A percentile compares a stretch with the other conserved stretches of the same genome.
These are phyloP conservation scores for Aspergillus thermomutatus DNA, from an alignment of 2,329 filamentous ascomycete species.

Conservation along the genomic window DNA sequence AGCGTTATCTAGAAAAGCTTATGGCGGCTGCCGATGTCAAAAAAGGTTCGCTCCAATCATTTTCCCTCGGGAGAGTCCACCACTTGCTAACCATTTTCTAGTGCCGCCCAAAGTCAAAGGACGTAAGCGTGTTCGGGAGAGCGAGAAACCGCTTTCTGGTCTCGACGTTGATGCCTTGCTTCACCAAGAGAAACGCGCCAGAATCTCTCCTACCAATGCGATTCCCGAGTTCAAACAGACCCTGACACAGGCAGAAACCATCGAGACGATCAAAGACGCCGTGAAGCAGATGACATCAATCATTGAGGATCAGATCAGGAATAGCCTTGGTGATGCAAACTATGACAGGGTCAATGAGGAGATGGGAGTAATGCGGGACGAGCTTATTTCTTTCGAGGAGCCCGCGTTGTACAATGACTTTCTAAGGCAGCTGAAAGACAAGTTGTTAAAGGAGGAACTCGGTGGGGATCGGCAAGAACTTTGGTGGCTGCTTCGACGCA, in stretches of 20 bases:
- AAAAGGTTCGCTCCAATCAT: slow-evolving; percentile 55
- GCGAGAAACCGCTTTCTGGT: slow-evolving; percentile 80
- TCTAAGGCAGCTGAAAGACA: slow-evolving; percentile 66
- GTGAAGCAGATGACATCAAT: slow-evolving; percentile 72
- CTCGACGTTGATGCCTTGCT: slow-evolving; percentile 82
- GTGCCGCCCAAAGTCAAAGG: slow-evolving; percentile 78
- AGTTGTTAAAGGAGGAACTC: slow-evolving; percentile 65
- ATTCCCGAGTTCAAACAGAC: slow-evolving; percentile 88
- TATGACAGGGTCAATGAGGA: slow-evolving; percentile 75
- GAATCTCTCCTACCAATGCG: slow-evolving; percentile 67
- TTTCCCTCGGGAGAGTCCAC: neutral
- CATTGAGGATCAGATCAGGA: slow-evolving; percentile 64
- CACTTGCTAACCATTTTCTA: slow-evolving; percentile 36
- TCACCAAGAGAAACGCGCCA: slow-evolving; percentile 51
- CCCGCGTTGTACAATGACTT: slow-evolving; percentile 74
- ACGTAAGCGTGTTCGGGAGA: slow-evolving; percentile 63
- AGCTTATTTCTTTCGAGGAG: slow-evolving; percentile 72
- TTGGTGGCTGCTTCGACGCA: slow-evolving; percentile 70
- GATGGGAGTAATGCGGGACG: slow-evolving; percentile 72
- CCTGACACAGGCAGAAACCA: slow-evolving; percentile 58
- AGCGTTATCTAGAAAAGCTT: slow-evolving; percentile 60
- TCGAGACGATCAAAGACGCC: slow-evolving; percentile 63
- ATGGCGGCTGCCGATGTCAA: slow-evolving; percentile 74
- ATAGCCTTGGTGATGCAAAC: slow-evolving; percentile 70
- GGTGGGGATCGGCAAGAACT: slow-evolving; percentile 76